Evolutionary conservation across 2,329 filamentous ascomycete genomes (phyloP).

Genomic region (Neurospora sp.): DNA sequence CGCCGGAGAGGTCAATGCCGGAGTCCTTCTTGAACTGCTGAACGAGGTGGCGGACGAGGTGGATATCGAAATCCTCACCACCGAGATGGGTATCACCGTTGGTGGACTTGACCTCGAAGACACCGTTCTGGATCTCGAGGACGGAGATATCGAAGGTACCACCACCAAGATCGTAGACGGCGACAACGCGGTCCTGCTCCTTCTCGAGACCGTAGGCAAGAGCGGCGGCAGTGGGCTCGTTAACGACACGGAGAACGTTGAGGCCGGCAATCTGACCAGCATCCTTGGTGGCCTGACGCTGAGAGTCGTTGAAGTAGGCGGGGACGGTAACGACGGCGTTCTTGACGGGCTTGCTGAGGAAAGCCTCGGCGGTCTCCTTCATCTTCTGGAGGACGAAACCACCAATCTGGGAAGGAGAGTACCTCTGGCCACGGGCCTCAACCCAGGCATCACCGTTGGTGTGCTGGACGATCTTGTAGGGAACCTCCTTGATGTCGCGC

Average conservation of each 20-base stretch:
- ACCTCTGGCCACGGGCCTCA: constrained; percentile 83
- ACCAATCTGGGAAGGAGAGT: constrained; percentile 97
- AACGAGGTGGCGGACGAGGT: constrained; percentile 85
- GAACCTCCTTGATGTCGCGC: constrained; percentile 93
- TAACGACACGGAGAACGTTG: constrained; percentile 94
- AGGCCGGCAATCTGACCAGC: constrained; percentile 92
- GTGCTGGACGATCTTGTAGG: constrained; percentile 98
- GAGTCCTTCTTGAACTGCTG: constrained; percentile 95
- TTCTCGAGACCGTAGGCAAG: constrained; percentile 96
- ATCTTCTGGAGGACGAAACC: constrained; percentile 96
- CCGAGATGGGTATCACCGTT: constrained; percentile 97
- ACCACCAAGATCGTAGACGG: constrained; percentile 96
- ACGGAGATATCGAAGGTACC: constrained; percentile 99
- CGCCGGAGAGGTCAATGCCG: constrained; percentile 76
- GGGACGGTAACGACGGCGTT: constrained; percentile 96
- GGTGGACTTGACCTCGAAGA: constrained; percentile 98
- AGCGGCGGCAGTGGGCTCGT: constrained; percentile 93
- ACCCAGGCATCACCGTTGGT: constrained; percentile 95
- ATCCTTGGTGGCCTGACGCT: constrained; percentile 97
- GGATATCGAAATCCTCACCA: constrained; percentile 97
- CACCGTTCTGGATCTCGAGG: constrained; percentile 92
- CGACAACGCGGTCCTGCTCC: constrained; percentile 78
- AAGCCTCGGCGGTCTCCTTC: constrained; percentile 96
- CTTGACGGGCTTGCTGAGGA: constrained; percentile 82
- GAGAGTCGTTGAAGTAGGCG: constrained; percentile 97